Conservation (phyloP, 805 yeast species). For the Yamadazyma olivae region DNA sequence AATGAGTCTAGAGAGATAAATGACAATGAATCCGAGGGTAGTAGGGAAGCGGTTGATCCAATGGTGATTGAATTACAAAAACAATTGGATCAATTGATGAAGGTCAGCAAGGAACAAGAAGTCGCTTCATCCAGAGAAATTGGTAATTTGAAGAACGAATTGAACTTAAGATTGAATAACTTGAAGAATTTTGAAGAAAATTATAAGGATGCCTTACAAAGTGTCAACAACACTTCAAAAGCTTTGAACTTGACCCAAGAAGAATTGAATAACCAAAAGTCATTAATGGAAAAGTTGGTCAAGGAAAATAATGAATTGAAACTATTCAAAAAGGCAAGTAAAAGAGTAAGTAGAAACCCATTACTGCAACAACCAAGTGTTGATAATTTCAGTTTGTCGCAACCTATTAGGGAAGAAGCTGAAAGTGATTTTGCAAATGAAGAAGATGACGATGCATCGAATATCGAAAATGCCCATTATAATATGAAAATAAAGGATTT, state of each 20-base stretch:
- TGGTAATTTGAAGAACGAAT: slow-evolving; percentile 25
- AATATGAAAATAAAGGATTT: slow-evolving; percentile 76
- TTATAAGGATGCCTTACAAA: slow-evolving; percentile 67
- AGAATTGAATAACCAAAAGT: slow-evolving; percentile 63
- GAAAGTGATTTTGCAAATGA: slow-evolving; percentile 15
- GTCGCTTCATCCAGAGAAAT: slow-evolving; percentile 34
- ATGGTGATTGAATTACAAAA: slow-evolving; percentile 44
- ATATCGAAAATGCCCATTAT: slow-evolving; percentile 50
- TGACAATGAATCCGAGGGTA: not conserved
- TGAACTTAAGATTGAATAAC: slow-evolving; percentile 24
- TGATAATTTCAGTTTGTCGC: slow-evolving; percentile 17
- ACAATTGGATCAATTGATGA: slow-evolving; percentile 55
- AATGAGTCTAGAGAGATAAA: slow-evolving; percentile 5
- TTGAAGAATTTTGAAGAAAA: slow-evolving; percentile 53
- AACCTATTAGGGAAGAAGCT: slow-evolving; percentile 19
- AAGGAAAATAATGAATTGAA: slow-evolving; percentile 70
- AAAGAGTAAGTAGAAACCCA: slow-evolving; percentile 26
- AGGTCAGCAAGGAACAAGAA: slow-evolving; percentile 43
- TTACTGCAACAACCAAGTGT: slow-evolving; percentile 20
- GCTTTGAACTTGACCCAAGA: slow-evolving; percentile 73
- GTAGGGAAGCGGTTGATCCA: slow-evolving; percentile 11
- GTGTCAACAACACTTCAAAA: slow-evolving; percentile 69
- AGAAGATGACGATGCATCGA: slow-evolving; percentile 23
- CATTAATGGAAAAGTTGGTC: slow-evolving; percentile 49
- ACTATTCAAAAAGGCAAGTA: slow-evolving; percentile 45